Percentiles rank a stretch among this genome's conserved stretches.
Conservation (phyloP, 805 yeast genomes). For the Yarrowia hollandica region DNA sequence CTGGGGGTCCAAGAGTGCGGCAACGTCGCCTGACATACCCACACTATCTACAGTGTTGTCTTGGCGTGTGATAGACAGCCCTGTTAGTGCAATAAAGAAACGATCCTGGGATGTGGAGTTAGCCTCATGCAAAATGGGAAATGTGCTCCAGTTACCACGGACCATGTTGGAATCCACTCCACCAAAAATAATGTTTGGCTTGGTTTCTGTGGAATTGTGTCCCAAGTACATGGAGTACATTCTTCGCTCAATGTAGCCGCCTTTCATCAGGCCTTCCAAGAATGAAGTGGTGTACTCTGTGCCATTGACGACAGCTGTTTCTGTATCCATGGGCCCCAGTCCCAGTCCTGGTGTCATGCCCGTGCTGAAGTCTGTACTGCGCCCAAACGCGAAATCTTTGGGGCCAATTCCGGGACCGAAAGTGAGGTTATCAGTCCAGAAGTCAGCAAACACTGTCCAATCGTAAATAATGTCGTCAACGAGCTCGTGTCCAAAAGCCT, state of each 20-base stretch:
- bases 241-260: conserved; percentile 6
- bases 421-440: conserved; percentile 9
- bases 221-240: conserved; percentile 16
- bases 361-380: neutral
- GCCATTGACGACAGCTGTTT: neutral
- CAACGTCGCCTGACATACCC: neutral
- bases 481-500: neutral
- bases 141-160: conserved; percentile 21
- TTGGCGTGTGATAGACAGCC: neutral
- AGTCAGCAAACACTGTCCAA: conserved; percentile 16
- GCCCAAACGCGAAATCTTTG: conserved; percentile 1
- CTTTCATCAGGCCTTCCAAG: neutral
- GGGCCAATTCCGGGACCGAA: conserved; percentile 3
- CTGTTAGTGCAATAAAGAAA: conserved; percentile 12
- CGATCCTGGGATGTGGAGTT: neutral
- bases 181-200: conserved; percentile 20
- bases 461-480: neutral
- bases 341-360: conserved; percentile 2
- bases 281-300: neutral
- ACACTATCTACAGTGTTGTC: conserved; percentile 17
- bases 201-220: neutral
- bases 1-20: conserved; percentile 7
- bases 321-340: neutral
- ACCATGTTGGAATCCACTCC: conserved; percentile 24
- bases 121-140: conserved; percentile 18